phyloP scores from a whole-genome alignment of 768 basidiomycete species.

The Xerocomellus dryophilus region DNA sequence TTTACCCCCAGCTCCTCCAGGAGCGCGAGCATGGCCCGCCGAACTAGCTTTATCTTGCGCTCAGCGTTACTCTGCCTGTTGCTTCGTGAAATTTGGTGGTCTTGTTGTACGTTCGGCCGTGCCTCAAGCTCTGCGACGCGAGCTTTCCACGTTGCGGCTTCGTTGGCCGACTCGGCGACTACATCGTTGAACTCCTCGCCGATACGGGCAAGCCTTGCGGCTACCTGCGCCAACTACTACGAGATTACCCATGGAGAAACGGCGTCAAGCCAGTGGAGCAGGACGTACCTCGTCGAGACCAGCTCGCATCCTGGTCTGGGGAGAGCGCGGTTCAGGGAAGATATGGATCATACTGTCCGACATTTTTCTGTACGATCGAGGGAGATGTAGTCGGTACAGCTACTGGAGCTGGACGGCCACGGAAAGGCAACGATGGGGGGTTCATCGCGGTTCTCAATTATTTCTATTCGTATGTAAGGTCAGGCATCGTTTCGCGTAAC shows the following conservation, averaged over 20 bases:
- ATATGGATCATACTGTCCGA: not conserved
- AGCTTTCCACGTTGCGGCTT: constrained; percentile 18
- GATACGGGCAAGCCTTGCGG: constrained; percentile 25
- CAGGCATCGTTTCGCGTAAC: constrained; percentile 7
- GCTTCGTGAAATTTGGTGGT: constrained; percentile 27
- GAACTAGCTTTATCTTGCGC: constrained; percentile 33
- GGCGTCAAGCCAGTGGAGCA: not conserved
- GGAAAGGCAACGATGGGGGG: constrained; percentile 1
- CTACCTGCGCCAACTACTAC: constrained; percentile 27
- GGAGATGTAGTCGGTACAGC: not conserved
- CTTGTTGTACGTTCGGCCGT: constrained; percentile 21
- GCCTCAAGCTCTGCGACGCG: constrained; percentile 41
- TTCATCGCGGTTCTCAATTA: constrained; percentile 6
- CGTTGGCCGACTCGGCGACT: constrained; percentile 21
- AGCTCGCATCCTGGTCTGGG: constrained; percentile 17
- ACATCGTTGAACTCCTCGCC: constrained; percentile 30
- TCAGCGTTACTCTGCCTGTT: constrained; percentile 35
- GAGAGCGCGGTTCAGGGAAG: constrained; percentile 9
- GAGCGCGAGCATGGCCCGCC: constrained; percentile 42
- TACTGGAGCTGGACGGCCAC: not conserved
- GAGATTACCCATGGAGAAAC: not conserved
- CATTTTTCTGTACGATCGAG: constrained; percentile 1
- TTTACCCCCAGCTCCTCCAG: constrained; percentile 41
- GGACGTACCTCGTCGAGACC: constrained; percentile 30
- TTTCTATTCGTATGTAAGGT: constrained; percentile 16